Evolutionary conservation across 2,329 filamentous ascomycete genomes (phyloP).

Genomic region (Emmonsiellopsis sp.): DNA sequence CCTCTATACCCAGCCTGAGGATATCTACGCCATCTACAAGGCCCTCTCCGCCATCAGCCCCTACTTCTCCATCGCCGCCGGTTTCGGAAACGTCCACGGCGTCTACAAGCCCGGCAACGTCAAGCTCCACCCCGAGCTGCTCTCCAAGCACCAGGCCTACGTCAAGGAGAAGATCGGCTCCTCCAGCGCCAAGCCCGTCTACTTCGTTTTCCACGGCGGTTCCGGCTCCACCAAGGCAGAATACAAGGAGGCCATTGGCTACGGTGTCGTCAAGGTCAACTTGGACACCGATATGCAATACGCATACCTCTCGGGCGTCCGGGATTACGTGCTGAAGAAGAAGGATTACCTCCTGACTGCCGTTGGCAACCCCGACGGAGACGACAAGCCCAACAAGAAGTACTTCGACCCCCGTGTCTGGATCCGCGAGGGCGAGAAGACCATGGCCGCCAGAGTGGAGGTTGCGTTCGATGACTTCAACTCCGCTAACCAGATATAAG

Average conservation of each 20-base stretch:
- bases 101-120: slow-evolving; percentile 99
- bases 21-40: slow-evolving; percentile 86
- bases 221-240: slow-evolving; percentile 86
- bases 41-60: slow-evolving; percentile 75
- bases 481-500: slow-evolving; percentile 66
- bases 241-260: slow-evolving; percentile 76
- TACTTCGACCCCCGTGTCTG: slow-evolving; percentile 83
- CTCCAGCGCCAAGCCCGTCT: slow-evolving; percentile 81
- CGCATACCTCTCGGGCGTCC: slow-evolving; percentile 84
- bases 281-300: slow-evolving; percentile 96
- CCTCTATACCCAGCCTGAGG: slow-evolving; percentile 95
- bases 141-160: slow-evolving; percentile 91
- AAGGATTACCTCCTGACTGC: slow-evolving; percentile 83
- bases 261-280: slow-evolving; percentile 99
- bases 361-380: slow-evolving; percentile 91
- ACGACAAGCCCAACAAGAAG: slow-evolving; percentile 99
- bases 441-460: slow-evolving; percentile 72
- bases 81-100: slow-evolving; percentile 98
- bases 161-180: slow-evolving; percentile 70
- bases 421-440: slow-evolving; percentile 92
- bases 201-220: slow-evolving; percentile 98
- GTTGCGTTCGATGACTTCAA: slow-evolving; percentile 89
- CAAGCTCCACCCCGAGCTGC: slow-evolving; percentile 88
- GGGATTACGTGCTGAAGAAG: slow-evolving; percentile 89
- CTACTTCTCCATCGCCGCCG: slow-evolving; percentile 96